Evolutionary conservation across 805 yeast genomes (phyloP).

Genomic region (Yamadazyma takamatsuzukensis): DNA sequence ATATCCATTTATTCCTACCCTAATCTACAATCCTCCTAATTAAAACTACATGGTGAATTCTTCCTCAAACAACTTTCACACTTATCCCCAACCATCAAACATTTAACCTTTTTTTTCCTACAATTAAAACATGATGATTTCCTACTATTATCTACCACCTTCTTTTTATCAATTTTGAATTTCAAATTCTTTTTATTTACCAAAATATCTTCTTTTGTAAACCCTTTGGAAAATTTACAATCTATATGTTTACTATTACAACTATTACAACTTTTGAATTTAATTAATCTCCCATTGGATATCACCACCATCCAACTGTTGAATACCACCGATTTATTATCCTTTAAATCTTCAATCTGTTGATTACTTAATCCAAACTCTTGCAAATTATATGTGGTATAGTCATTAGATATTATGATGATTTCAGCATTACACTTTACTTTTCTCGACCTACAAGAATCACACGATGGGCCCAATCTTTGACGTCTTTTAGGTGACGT

Average conservation of each 20-base stretch:
- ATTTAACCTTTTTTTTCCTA: constrained; percentile 42
- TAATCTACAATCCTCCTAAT: constrained; percentile 6
- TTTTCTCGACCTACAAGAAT: constrained; percentile 63
- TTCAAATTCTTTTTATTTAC: constrained; percentile 20
- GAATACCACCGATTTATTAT: constrained; percentile 3
- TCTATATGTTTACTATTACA: constrained; percentile 43
- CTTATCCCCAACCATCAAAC: constrained; percentile 30
- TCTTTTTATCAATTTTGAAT: constrained; percentile 8
- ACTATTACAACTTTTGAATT: constrained; percentile 53
- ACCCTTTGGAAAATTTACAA: constrained; percentile 62
- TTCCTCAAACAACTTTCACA: constrained; percentile 42
- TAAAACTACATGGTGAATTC: constrained; percentile 32
- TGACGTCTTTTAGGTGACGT: constrained; percentile 48
- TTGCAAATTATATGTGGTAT: constrained; percentile 2
- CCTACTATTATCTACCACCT: constrained; percentile 16
- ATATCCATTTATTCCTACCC: neutral
- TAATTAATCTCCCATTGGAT: constrained; percentile 35
- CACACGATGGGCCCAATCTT: constrained; percentile 73
- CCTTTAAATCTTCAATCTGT: constrained; percentile 6
- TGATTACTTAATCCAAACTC: constrained; percentile 3
- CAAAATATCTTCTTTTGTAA: constrained; percentile 58
- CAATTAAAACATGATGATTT: constrained; percentile 39
- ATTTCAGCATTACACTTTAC: constrained; percentile 73
- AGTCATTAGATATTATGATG: constrained; percentile 24
- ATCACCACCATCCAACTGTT: constrained; percentile 12